Conservation (phyloP, 768 basidiomycete species). For the Auriscalpium vulgare region DNA sequence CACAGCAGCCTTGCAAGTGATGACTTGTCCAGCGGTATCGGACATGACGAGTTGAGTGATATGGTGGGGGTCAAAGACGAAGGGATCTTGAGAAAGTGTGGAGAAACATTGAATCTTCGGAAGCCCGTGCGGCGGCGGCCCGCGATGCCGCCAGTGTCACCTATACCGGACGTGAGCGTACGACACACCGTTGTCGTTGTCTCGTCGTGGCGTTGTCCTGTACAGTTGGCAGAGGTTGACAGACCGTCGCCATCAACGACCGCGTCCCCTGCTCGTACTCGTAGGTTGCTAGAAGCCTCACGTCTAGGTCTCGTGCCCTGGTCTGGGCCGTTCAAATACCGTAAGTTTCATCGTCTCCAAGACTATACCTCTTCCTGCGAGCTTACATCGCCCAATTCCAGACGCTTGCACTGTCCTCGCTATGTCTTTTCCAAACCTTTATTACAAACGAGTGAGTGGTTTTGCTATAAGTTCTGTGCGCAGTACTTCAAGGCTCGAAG, state of each 20-base stretch:
- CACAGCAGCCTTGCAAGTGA: slow-evolving; percentile 89
- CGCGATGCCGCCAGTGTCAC: neutral
- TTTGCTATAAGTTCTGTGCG: neutral
- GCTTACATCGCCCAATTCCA: no score
- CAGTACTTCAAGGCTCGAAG: slow-evolving; percentile 1
- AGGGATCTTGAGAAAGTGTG: neutral
- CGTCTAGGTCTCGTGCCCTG: neutral
- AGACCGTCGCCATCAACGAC: neutral
- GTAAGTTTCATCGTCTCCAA: no score
- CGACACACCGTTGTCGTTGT: neutral
- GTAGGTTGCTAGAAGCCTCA: neutral
- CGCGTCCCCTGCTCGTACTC: neutral
- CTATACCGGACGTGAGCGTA: neutral
- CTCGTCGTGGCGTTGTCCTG: neutral
- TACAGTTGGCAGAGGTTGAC: no score
- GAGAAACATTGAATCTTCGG: slow-evolving; percentile 12
- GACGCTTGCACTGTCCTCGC: slow-evolving; percentile 1
- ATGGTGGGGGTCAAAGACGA: slow-evolving; percentile 12
- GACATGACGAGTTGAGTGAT: slow-evolving; percentile 43
- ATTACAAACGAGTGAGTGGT: slow-evolving; percentile 77
- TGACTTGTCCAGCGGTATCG: slow-evolving; percentile 60
- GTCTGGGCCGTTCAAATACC: no score
- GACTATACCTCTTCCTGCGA: no score
- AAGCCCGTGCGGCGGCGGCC: slow-evolving; percentile 1
- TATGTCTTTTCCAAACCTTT: slow-evolving; percentile 78